phyloP scores from a whole-genome alignment of 129 eudicot species.

The Cynara cardunculus region DNA sequence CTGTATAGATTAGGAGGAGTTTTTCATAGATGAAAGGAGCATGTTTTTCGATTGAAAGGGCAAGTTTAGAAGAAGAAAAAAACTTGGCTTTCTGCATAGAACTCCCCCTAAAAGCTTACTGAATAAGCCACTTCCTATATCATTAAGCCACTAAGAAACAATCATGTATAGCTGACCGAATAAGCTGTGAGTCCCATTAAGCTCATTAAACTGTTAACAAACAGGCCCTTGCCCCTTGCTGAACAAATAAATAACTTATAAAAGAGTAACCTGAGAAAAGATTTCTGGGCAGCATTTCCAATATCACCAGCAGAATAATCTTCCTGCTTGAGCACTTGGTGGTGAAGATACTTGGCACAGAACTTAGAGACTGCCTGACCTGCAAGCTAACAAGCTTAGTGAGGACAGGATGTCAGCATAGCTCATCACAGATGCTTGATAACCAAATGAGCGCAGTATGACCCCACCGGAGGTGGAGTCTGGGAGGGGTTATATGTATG shows the following conservation, averaged over 20 bases:
- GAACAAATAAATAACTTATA: conserved; percentile 1
- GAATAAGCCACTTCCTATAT: neutral
- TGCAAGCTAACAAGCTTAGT: conserved; percentile 34
- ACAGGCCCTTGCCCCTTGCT: neutral
- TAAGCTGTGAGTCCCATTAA: neutral
- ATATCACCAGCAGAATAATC: conserved; percentile 70
- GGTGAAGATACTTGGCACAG: conserved; percentile 92
- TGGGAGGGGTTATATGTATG: neutral
- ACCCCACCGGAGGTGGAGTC: neutral
- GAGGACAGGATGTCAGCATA: conserved; percentile 8
- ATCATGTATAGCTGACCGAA: neutral
- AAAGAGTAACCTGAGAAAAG: conserved; percentile 76
- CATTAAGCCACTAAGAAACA: neutral
- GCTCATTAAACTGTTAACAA: neutral
- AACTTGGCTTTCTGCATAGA: neutral
- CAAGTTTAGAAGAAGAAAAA: neutral
- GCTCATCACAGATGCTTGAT: conserved; percentile 1
- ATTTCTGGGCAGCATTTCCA: conserved; percentile 51
- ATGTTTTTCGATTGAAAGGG: neutral
- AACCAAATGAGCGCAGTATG: neutral
- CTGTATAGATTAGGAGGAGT: neutral
- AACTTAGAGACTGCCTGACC: conserved; percentile 87
- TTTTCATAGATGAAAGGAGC: neutral
- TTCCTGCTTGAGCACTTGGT: conserved; percentile 68
- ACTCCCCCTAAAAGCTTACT: neutral